Evolutionary conservation across 2,329 filamentous ascomycete species (phyloP), one percentile per base, ranked within the genome.

Genomic region (Paracamarosporium sp.): DNA sequence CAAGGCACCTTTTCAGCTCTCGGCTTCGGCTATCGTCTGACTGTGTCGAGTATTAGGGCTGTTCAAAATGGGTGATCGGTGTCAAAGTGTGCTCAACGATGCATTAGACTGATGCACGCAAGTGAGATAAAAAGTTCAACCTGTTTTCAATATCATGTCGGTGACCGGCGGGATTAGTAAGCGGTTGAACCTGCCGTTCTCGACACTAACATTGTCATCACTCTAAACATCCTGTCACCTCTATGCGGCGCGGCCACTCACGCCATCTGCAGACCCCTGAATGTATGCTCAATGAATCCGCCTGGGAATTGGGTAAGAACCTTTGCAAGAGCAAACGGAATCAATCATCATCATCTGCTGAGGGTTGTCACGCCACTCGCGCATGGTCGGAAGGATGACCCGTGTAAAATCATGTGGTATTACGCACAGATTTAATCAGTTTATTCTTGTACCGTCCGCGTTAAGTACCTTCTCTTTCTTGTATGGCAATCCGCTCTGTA

Each of bases 401-500:
- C 12, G 5, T 30, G 12, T 25, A n/a, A 24, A 25, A 15, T 36
- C 24, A 35, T 28, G 17, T 27, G 24, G 33, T 50, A 28, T 40
- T 40, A 20, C 17, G 17, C 22, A 40, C 17, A 17, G 9, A n/a
- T 12, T 40, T 27, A 13, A 28, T 50, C 13, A 50, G n/a, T 38
- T 40, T 13, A 41, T 50, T 50, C 33, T 50, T 40, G 47, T 50
- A 5, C 47, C 47, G 17, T 50, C 35, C 4, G 24, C 35, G 24
- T 50, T 50, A 5, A 50, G 31, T 8, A 50, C 47, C 24, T 44
- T 53, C 13, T 53, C 38, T 25, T 53, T 53, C 27, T 53, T 24
- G 24, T 53, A 53, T 17, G 50, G 50, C 3, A 53, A n/a, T 27
- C 50, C 50, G 20, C 50, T 53, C 27, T 45, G 38, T 17, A 53